Evolutionary conservation across 306 rosid genomes (phyloP).

Genomic region (Malus fusca): DNA sequence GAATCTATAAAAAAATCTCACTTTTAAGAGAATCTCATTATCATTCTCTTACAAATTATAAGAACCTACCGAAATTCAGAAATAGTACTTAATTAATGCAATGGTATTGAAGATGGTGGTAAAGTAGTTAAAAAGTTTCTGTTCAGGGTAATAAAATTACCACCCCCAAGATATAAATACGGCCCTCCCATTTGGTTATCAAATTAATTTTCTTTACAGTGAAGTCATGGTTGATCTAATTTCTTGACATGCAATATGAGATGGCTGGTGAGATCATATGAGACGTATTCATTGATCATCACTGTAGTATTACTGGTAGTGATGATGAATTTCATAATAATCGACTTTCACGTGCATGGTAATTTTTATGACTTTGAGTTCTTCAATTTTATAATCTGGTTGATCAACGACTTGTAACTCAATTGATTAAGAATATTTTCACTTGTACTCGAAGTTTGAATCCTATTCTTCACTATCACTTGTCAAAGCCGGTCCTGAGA

Average conservation of each 20-base stretch:
- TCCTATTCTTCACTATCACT: no score
- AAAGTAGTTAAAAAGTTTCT: background rate
- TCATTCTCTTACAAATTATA: no score
- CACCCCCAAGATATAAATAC: background rate
- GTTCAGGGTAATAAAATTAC: background rate
- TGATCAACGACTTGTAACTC: no score
- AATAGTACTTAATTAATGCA: background rate
- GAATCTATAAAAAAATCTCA: no score
- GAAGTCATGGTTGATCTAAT: conserved; percentile 1
- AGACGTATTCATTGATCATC: no score
- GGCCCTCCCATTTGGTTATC: conserved; percentile 10
- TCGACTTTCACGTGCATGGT: background rate
- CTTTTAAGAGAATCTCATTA: no score
- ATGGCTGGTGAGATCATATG: no score
- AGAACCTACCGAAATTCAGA: no score
- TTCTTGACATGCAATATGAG: background rate
- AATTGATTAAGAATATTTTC: no score
- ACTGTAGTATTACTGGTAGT: background rate
- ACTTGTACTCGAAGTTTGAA: no score
- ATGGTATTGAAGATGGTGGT: background rate
- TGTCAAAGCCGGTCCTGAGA: no score
- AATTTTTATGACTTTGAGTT: background rate
- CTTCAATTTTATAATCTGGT: no score
- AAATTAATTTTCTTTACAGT: background rate
- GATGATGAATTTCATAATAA: background rate